Conservation (phyloP, 108 stramenopile genomes). For the Cyclotella kingstonii region DNA sequence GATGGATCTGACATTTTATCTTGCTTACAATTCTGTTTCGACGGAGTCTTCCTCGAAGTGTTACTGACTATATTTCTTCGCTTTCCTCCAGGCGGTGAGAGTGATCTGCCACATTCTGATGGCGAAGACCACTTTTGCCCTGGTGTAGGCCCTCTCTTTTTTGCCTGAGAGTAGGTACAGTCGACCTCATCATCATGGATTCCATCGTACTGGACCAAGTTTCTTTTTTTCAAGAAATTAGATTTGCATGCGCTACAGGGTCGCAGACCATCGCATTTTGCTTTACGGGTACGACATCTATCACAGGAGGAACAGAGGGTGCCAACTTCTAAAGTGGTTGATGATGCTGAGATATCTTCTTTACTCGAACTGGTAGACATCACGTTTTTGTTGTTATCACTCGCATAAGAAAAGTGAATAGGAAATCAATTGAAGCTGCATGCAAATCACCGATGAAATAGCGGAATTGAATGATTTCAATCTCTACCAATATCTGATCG, state of each 20-base stretch:
- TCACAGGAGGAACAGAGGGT: conserved; percentile 74
- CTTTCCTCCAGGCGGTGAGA: neutral
- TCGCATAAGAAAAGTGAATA: no score
- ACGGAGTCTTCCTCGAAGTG: no score
- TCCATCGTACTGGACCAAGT: conserved; percentile 58
- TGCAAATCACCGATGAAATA: no score
- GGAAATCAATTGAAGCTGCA: no score
- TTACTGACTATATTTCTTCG: no score
- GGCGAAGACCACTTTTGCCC: conserved; percentile 25
- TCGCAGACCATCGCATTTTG: conserved; percentile 75
- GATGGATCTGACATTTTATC: no score
- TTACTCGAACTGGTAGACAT: no score
- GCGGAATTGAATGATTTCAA: no score
- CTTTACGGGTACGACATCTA: conserved; percentile 78
- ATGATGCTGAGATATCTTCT: neutral
- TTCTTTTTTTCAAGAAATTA: conserved; percentile 80
- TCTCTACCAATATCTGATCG: no score
- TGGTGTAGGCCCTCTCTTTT: conserved; percentile 79
- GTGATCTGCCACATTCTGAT: neutral
- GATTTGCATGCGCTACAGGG: conserved; percentile 74
- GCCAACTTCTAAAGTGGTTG: neutral
- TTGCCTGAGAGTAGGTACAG: conserved; percentile 80
- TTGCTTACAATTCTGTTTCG: no score
- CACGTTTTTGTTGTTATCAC: no score
- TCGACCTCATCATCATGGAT: conserved; percentile 44